These are phyloP conservation scores for Thelonectria olida DNA, from an alignment of 2,329 filamentous ascomycete genomes.

Conservation along the genomic window DNA sequence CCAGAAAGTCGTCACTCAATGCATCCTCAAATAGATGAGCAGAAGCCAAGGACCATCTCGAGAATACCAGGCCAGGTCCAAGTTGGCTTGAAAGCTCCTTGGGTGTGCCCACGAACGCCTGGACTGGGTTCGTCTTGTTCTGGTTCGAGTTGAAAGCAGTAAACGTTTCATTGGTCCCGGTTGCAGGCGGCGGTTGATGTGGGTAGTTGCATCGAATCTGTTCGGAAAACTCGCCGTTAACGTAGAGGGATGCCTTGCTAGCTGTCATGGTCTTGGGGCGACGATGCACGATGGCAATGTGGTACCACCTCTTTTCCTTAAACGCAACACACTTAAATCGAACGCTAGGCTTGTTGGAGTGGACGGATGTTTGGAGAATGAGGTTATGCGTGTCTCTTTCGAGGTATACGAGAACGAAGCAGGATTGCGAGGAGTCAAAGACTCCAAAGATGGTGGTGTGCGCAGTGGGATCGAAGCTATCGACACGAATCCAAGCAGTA, in stretches of 20 bases:
- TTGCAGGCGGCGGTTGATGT: slow-evolving; percentile 72
- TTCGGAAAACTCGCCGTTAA: slow-evolving; percentile 94
- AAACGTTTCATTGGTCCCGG: slow-evolving; percentile 72
- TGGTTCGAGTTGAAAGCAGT: slow-evolving; percentile 71
- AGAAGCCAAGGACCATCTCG: slow-evolving; percentile 89
- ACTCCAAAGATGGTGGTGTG: slow-evolving; percentile 97
- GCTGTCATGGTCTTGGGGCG: slow-evolving; percentile 77
- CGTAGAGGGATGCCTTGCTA: slow-evolving; percentile 86
- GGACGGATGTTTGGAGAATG: slow-evolving; percentile 95
- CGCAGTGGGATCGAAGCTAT: slow-evolving; percentile 82
- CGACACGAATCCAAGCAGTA: slow-evolving; percentile 87
- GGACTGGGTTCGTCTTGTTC: slow-evolving; percentile 73
- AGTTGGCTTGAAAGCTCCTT: slow-evolving; percentile 82
- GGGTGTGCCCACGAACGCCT: slow-evolving; percentile 93
- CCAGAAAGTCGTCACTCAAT: slow-evolving; percentile 89
- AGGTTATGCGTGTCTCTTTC: slow-evolving; percentile 94
- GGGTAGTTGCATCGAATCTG: slow-evolving; percentile 92
- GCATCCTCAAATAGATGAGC: slow-evolving; percentile 89
- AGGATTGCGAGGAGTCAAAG: slow-evolving; percentile 90
- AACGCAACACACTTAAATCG: slow-evolving; percentile 89
- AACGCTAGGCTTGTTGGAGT: slow-evolving; percentile 85
- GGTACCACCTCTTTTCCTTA: slow-evolving; percentile 85
- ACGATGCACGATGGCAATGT: slow-evolving; percentile 88
- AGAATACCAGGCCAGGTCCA: slow-evolving; percentile 76
- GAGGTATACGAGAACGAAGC: slow-evolving; percentile 92